Evolutionary conservation across 768 basidiomycete genomes (phyloP).

Genomic region (Sutorius australiensis): DNA sequence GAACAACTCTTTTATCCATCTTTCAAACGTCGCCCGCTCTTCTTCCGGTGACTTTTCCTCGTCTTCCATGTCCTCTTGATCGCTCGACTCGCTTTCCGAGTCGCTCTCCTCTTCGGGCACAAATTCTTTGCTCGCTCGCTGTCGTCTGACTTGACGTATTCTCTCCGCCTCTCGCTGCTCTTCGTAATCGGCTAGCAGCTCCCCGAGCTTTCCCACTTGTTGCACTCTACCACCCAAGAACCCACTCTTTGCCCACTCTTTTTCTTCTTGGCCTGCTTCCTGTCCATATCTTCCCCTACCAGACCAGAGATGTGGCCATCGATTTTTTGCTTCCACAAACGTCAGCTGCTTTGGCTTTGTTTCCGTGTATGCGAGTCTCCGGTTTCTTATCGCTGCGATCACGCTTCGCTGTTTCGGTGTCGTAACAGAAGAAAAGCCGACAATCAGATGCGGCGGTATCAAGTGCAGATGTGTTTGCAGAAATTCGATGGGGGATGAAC

Average conservation of each 20-base stretch:
- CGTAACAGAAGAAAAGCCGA: slow-evolving; percentile 38
- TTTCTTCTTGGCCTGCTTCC: slow-evolving; percentile 62
- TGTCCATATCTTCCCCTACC: slow-evolving; percentile 47
- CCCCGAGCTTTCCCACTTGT: slow-evolving; percentile 67
- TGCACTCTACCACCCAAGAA: slow-evolving; percentile 56
- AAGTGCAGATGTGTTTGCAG: slow-evolving; percentile 53
- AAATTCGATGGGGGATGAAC: slow-evolving; percentile 56
- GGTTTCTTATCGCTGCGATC: slow-evolving; percentile 65
- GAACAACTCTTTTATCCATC: slow-evolving; percentile 62
- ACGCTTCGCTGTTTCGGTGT: slow-evolving; percentile 63
- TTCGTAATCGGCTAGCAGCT: slow-evolving; percentile 66
- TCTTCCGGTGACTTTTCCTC: slow-evolving; percentile 53
- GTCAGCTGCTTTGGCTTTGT: slow-evolving; percentile 53
- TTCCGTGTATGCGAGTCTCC: slow-evolving; percentile 60
- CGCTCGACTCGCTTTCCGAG: slow-evolving; percentile 40
- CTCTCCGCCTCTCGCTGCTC: slow-evolving; percentile 74
- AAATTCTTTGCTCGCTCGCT: slow-evolving; percentile 40
- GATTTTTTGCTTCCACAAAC: slow-evolving; percentile 48
- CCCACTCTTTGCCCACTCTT: slow-evolving; percentile 57
- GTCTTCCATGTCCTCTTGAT: slow-evolving; percentile 26
- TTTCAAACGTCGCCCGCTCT: slow-evolving; percentile 48
- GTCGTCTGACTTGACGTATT: slow-evolving; percentile 43
- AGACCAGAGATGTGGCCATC: slow-evolving; percentile 70
- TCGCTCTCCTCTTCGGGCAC: slow-evolving; percentile 59
- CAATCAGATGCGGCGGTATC: slow-evolving; percentile 64